These are phyloP conservation scores for Kazachstania taianensis DNA, from an alignment of 805 yeast genomes.

Conservation along the genomic window DNA sequence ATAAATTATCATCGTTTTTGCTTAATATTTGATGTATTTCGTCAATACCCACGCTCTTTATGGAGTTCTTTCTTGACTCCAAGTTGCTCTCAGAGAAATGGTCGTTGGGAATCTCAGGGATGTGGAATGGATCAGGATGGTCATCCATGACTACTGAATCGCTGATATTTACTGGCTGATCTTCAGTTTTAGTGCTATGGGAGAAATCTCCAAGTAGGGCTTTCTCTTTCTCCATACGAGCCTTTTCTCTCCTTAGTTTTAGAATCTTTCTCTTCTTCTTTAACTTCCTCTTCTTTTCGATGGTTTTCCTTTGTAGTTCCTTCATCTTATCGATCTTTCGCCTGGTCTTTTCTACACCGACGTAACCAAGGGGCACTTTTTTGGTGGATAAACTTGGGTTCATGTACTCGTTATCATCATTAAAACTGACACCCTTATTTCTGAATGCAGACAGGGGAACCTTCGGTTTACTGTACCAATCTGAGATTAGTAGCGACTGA, in stretches of 20 bases:
- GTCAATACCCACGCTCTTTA: slow-evolving; percentile 24
- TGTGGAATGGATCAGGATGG: no score
- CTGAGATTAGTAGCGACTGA: slow-evolving; percentile 28
- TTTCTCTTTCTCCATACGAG: slow-evolving; percentile 22
- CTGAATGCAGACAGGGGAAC: slow-evolving; percentile 88
- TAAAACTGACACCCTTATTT: slow-evolving; percentile 49
- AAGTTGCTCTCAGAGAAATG: neutral
- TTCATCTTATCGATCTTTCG: slow-evolving; percentile 29
- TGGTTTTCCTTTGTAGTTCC: slow-evolving; percentile 27
- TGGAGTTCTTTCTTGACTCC: slow-evolving; percentile 15
- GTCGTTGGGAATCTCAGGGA: neutral
- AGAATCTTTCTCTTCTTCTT: slow-evolving; percentile 28
- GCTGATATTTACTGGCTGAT: neutral
- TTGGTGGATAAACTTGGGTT: slow-evolving; percentile 22
- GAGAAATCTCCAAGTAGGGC: slow-evolving; percentile 3
- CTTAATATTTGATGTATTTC: slow-evolving; percentile 25
- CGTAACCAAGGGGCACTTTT: slow-evolving; percentile 29
- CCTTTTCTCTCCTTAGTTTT: slow-evolving; percentile 24
- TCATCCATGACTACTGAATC: neutral
- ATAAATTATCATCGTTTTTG: slow-evolving; percentile 16
- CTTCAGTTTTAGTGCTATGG: neutral
- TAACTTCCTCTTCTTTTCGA: slow-evolving; percentile 25
- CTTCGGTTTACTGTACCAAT: slow-evolving; percentile 34
- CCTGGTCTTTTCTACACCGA: slow-evolving; percentile 29
- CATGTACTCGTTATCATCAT: slow-evolving; percentile 27